These are phyloP conservation scores for Pyrenula aspistea DNA, from an alignment of 495 filamentous ascomycete species.

Conservation along the genomic window DNA sequence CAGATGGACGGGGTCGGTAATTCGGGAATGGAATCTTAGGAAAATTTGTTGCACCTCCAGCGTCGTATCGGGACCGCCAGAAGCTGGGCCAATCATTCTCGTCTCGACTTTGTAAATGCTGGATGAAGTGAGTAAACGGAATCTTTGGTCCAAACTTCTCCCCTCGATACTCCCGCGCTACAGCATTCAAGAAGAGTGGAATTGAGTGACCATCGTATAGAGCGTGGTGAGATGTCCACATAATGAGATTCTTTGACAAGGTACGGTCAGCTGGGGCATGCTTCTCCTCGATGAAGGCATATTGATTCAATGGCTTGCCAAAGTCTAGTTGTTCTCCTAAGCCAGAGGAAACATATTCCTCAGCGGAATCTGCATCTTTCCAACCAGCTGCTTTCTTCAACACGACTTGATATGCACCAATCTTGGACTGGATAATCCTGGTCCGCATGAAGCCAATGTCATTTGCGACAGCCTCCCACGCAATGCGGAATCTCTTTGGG, in stretches of 20 bases:
- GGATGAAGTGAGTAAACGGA: constrained; percentile 30
- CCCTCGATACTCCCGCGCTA: neutral
- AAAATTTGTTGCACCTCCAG: constrained; percentile 28
- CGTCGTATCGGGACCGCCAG: constrained; percentile 25
- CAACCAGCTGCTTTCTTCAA: constrained; percentile 32
- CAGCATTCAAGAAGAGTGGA: neutral
- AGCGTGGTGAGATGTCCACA: constrained; percentile 17
- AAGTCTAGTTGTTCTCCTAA: constrained; percentile 33
- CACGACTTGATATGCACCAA: constrained; percentile 34
- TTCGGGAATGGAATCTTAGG: constrained; percentile 28
- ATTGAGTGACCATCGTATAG: constrained; percentile 20
- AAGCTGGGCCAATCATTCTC: too few relatives aligned
- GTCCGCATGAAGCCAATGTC: constrained; percentile 28
- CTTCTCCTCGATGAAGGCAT: constrained; percentile 38
- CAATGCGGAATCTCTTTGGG: constrained; percentile 19
- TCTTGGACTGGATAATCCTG: constrained; percentile 19
- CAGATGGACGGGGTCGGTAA: constrained; percentile 34
- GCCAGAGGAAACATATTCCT: constrained; percentile 34
- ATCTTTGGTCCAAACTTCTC: constrained; percentile 1
- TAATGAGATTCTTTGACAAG: too few relatives aligned
- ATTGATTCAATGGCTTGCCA: constrained; percentile 40
- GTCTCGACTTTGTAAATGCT: constrained; percentile 23
- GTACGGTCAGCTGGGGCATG: too few relatives aligned
- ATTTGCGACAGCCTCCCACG: constrained; percentile 22
- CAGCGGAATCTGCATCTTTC: constrained; percentile 28